Evolutionary conservation across 1,284 basidiomycete genomes (phyloP), one percentile per base, ranked within the genome.

Genomic region (Trametes versicolor): DNA sequence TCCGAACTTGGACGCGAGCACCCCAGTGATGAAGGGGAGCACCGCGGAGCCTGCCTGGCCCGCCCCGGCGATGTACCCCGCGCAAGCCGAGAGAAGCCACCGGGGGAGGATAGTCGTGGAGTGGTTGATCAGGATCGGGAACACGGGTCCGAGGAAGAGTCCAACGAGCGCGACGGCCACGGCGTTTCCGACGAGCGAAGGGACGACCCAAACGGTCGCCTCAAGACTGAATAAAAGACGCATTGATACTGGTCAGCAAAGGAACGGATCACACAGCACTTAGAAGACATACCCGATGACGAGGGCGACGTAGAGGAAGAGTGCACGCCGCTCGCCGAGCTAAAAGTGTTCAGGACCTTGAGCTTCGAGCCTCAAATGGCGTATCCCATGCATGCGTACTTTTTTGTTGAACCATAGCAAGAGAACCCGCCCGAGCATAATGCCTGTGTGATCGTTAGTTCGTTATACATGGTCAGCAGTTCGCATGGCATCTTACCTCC

Each of bases 1-100:
- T 0, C 87, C 87, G 60, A 83, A 83, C 67, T 79, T 84, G 12
- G 77, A 76, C 7, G 87, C 82, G 48, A 89, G 76, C 0, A 83
- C 80, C 15, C 88, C 87, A 0, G 87, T 87, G 63, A 87, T 77
- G 72, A 91, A 91, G 0, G 90, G 89, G 49, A 92, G 75, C 2
- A 89, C 74, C 0, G 89, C 89, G 53, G 84, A 85, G 15, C 90
- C 90, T 2, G 88, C 85, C 69, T 88, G 87, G 0, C 90, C 90
- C 48, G 90, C 79, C 19, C 85, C 85, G 2, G 85, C 82, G 29
- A 88, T 87, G 86, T 87, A 89, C 0, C 90, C 90, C 27, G 91
- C 86, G n/a, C 85, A 83, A 3, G 81, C 87, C 0, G 85, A 85
- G 56, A 90, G 82, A 21, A 91, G 78, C 80, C 86, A 87, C 8